A percentile compares a stretch with the other conserved stretches of the same genome.
phyloP scores from a whole-genome alignment of 1,284 basidiomycete genomes.

The Mrakiaceae sp. region DNA sequence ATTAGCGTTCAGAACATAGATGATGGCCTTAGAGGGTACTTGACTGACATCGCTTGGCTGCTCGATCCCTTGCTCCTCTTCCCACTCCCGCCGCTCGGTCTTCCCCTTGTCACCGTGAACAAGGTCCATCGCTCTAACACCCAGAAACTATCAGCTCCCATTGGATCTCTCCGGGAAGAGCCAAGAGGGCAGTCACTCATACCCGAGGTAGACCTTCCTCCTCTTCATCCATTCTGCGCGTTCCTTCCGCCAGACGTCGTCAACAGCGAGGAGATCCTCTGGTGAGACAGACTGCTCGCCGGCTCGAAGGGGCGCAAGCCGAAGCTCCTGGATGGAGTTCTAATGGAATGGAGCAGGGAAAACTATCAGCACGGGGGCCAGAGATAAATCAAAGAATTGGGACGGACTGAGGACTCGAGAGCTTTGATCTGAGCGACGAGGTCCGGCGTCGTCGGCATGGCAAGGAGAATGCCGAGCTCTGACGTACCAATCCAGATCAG shows the following conservation, averaged over 20 bases:
- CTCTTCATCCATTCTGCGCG: conserved; percentile 56
- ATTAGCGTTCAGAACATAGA: no score
- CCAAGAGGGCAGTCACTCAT: conserved; percentile 26
- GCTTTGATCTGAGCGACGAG: conserved; percentile 28
- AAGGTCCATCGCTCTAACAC: not conserved
- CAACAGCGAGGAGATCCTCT: conserved; percentile 50
- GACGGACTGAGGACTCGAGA: conserved; percentile 14
- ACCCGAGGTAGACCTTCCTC: conserved; percentile 57
- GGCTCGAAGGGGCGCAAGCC: conserved; percentile 52
- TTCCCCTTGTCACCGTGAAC: not conserved
- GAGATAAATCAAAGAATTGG: not conserved
- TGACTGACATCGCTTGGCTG: not conserved
- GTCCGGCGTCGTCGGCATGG: conserved; percentile 51
- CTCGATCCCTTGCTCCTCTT: conserved; percentile 8
- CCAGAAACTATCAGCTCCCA: no score
- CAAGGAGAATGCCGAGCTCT: conserved; percentile 56
- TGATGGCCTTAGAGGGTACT: no score
- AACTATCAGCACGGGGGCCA: conserved; percentile 30
- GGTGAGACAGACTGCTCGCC: conserved; percentile 54
- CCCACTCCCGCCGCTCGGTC: not conserved
- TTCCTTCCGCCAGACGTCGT: conserved; percentile 59
- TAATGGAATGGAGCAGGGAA: conserved; percentile 25
- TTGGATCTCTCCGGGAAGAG: not conserved
- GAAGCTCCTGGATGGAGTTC: conserved; percentile 42
- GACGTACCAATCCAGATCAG: conserved; percentile 4